phyloP scores from a whole-genome alignment of 1,284 basidiomycete species.

The Heterobasidion irregulare region DNA sequence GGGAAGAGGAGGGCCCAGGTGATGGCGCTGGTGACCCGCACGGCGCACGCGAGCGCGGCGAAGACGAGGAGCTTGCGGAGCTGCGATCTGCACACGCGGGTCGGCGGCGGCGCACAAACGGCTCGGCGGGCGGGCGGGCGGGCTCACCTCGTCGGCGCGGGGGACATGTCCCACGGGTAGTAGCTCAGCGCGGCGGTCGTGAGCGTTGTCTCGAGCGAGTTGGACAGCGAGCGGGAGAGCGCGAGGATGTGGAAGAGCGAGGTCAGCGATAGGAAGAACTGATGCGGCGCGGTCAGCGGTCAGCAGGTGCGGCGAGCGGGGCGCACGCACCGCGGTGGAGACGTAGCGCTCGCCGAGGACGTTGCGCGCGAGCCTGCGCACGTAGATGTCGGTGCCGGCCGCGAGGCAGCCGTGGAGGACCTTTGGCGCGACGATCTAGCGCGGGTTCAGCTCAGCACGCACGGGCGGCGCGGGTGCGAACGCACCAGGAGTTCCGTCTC shows the following conservation, averaged over 20 bases:
- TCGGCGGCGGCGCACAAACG: neutral
- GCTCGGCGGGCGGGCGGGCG: neutral
- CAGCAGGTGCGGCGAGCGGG: neutral
- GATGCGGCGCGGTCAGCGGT: constrained; percentile 2
- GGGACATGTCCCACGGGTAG: constrained; percentile 58
- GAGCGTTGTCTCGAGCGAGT: constrained; percentile 86
- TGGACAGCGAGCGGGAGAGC: constrained; percentile 85
- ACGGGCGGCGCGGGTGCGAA: constrained; percentile 9
- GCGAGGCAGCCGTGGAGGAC: constrained; percentile 78
- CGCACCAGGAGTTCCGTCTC: constrained; percentile 44
- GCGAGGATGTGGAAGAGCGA: constrained; percentile 86
- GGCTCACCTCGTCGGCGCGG: constrained; percentile 5
- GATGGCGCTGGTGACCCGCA: constrained; percentile 83
- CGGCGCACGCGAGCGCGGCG: constrained; percentile 70
- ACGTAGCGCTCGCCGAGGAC: constrained; percentile 55
- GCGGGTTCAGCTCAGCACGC: neutral
- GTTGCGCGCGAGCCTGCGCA: constrained; percentile 53
- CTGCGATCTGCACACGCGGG: constrained; percentile 14
- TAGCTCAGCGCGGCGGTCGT: constrained; percentile 72
- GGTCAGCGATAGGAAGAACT: constrained; percentile 79
- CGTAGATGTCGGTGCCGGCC: constrained; percentile 73
- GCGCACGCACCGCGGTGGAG: constrained; percentile 51
- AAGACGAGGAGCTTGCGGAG: constrained; percentile 35
- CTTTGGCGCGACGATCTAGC: constrained; percentile 63
- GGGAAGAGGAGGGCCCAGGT: constrained; percentile 74